phyloP scores from a whole-genome alignment of 2,329 filamentous ascomycete genomes.

The Madurella fahalii region DNA sequence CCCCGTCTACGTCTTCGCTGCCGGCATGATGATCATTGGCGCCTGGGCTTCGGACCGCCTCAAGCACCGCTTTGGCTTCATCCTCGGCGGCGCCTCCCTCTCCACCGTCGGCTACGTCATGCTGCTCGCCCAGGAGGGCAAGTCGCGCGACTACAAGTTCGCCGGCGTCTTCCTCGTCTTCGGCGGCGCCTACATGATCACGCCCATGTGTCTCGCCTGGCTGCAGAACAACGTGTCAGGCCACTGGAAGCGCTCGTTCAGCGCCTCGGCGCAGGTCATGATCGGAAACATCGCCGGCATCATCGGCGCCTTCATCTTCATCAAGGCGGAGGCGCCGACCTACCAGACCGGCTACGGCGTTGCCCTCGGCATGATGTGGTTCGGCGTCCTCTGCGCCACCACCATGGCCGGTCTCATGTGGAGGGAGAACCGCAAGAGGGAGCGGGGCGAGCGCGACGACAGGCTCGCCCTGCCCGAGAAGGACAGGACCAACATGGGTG shows the following conservation, averaged over 20 bases:
- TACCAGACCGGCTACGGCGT: constrained; percentile 37
- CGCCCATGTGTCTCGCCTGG: constrained; percentile 42
- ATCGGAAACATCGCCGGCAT: constrained; percentile 45
- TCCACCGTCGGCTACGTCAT: constrained; percentile 33
- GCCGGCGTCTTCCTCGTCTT: constrained; percentile 36
- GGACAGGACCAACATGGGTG: constrained; percentile 46
- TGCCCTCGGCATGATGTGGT: constrained; percentile 32
- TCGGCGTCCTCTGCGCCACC: constrained; percentile 33
- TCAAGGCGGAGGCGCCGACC: constrained; percentile 30
- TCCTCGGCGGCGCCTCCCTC: constrained; percentile 29
- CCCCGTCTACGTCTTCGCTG: constrained; percentile 35
- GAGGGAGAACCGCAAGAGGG: constrained; percentile 43
- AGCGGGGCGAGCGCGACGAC: constrained; percentile 42
- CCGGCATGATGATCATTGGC: constrained; percentile 30
- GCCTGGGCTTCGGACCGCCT: constrained; percentile 34
- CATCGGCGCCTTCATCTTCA: constrained; percentile 35
- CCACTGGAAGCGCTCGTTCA: constrained; percentile 48
- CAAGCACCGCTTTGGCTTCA: constrained; percentile 34
- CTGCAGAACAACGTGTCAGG: constrained; percentile 50
- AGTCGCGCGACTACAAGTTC: constrained; percentile 32
- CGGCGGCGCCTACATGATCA: constrained; percentile 32
- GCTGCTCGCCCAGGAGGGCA: constrained; percentile 29
- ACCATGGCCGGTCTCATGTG: constrained; percentile 39
- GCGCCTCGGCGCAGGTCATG: constrained; percentile 45
- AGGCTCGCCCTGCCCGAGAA: constrained; percentile 34